A percentile compares a stretch with the other conserved stretches of the same genome.
Conservation (phyloP, 2,329 filamentous ascomycete genomes). For the Penicillium corylophilum region DNA sequence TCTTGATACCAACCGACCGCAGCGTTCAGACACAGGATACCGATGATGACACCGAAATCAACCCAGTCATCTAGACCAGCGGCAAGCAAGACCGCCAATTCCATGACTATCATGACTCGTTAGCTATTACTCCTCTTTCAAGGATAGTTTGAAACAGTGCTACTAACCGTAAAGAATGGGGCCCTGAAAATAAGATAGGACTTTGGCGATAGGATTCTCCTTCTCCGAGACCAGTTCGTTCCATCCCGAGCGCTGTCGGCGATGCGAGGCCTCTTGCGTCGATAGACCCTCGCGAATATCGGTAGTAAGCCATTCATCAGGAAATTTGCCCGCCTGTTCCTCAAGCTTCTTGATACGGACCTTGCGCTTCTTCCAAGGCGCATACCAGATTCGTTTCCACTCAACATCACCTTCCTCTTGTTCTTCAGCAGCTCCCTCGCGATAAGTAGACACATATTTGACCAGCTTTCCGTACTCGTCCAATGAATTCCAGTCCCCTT, state of each 20-base stretch:
- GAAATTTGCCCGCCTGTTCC: slow-evolving; percentile 44
- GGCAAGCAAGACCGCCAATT: slow-evolving; percentile 70
- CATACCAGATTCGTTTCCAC: slow-evolving; percentile 59
- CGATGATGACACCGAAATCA: slow-evolving; percentile 75
- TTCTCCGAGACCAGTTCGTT: slow-evolving; percentile 78
- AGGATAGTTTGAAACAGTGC: no score
- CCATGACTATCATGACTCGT: slow-evolving; percentile 56
- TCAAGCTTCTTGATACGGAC: slow-evolving; percentile 27
- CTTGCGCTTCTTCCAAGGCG: slow-evolving; percentile 53
- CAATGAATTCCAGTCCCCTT: slow-evolving; percentile 34
- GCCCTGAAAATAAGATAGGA: slow-evolving; percentile 71
- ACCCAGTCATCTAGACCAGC: slow-evolving; percentile 73
- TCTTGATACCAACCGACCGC: slow-evolving; percentile 78
- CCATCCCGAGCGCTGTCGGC: slow-evolving; percentile 65
- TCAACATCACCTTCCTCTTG: slow-evolving; percentile 43
- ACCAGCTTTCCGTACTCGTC: slow-evolving; percentile 68
- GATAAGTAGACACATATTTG: slow-evolving; percentile 66
- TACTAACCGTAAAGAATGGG: slow-evolving; percentile 72
- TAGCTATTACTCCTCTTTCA: slow-evolving; percentile 7
- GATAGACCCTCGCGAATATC: slow-evolving; percentile 66
- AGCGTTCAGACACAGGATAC: slow-evolving; percentile 72
- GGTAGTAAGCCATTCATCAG: slow-evolving; percentile 67
- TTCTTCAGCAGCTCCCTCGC: slow-evolving; percentile 50
- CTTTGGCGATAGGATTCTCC: slow-evolving; percentile 71
- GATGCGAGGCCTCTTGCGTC: slow-evolving; percentile 56